Evolutionary conservation across 495 filamentous ascomycete genomes (phyloP).

Genomic region (Penicillium lagena): DNA sequence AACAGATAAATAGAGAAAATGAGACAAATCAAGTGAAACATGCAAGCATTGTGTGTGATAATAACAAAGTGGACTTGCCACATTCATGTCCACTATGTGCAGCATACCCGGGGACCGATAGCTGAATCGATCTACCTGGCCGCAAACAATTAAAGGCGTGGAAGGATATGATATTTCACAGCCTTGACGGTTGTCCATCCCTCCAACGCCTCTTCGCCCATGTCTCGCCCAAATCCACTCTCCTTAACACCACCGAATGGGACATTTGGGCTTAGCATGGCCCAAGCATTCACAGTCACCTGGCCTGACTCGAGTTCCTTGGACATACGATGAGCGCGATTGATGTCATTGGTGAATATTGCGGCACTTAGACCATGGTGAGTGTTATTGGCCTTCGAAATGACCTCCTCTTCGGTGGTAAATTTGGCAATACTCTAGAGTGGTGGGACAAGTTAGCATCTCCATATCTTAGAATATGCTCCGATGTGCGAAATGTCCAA

Average conservation of each 20-base stretch:
- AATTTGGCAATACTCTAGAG: constrained; percentile 42
- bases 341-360: constrained; percentile 74
- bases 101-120: no score
- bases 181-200: constrained; percentile 20
- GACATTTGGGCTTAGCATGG: constrained; percentile 17
- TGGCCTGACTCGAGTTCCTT: constrained; percentile 68
- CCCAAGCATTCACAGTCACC: constrained; percentile 18
- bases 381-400: constrained; percentile 76
- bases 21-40: not conserved
- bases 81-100: no score
- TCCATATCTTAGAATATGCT: no score
- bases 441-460: not conserved
- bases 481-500: no score
- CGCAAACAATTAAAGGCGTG: constrained; percentile 4
- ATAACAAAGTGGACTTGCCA: no score
- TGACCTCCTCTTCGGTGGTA: constrained; percentile 74
- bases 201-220: constrained; percentile 24
- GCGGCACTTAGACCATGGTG: constrained; percentile 79
- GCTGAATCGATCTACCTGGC: no score
- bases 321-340: constrained; percentile 70
- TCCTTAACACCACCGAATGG: constrained; percentile 52
- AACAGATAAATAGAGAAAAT: not conserved
- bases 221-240: constrained; percentile 48
- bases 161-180: constrained; percentile 17
- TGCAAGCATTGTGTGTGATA: not conserved